These are phyloP conservation scores for Babesia bigemina DNA, from an alignment of 169 alveolate genomes.

Conservation along the genomic window DNA sequence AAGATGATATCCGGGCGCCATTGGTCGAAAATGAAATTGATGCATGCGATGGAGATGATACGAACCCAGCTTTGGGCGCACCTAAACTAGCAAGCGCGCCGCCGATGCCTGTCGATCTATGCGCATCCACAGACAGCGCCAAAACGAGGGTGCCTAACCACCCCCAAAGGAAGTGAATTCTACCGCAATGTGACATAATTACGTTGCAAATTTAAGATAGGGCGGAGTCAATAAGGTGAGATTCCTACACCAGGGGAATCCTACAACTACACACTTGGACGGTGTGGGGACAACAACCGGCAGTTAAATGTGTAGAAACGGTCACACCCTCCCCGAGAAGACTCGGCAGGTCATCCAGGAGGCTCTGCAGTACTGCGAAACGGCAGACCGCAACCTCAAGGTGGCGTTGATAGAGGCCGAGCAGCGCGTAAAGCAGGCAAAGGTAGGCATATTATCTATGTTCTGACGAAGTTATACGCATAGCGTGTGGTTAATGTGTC, in stretches of 20 bases:
- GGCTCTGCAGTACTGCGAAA: slow-evolving; percentile 51
- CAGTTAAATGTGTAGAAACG: slow-evolving; percentile 12
- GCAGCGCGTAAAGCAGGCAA: slow-evolving; percentile 42
- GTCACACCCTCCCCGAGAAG: slow-evolving; percentile 10
- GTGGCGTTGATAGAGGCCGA: slow-evolving; percentile 39
- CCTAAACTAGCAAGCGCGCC: neutral
- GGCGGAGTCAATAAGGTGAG: neutral
- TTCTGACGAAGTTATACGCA: neutral
- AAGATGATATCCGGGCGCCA: neutral
- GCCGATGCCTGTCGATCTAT: slow-evolving; percentile 1
- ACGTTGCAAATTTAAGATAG: neutral
- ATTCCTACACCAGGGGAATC: neutral
- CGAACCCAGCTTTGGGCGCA: slow-evolving; percentile 1
- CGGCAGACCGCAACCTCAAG: slow-evolving; percentile 47
- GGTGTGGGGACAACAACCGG: slow-evolving; percentile 24
- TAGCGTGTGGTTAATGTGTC: neutral
- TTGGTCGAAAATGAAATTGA: neutral
- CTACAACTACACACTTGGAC: slow-evolving; percentile 10
- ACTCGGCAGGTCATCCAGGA: slow-evolving; percentile 26
- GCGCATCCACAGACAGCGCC: slow-evolving; percentile 10
- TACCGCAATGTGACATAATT: neutral
- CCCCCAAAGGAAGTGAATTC: neutral
- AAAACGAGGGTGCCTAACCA: slow-evolving; percentile 3
- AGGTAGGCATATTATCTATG: slow-evolving; percentile 18
- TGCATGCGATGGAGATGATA: slow-evolving; percentile 11